Percentiles rank a stretch among this genome's conserved stretches.
phyloP scores from a whole-genome alignment of 257 asterid genomes.

The Misopates orontium region DNA sequence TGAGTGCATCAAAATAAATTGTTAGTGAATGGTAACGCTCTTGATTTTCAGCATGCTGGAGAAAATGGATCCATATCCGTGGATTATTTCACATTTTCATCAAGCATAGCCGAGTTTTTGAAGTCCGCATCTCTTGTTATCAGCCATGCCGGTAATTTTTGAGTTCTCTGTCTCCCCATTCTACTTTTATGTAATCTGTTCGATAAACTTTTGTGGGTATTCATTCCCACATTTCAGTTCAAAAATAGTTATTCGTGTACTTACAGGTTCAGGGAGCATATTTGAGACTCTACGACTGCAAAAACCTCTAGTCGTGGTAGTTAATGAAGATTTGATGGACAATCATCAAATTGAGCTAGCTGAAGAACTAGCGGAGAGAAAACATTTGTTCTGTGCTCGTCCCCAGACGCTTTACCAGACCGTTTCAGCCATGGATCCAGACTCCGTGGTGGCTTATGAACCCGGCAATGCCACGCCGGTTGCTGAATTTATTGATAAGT shows the following conservation, averaged over 20 bases:
- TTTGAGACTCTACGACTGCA: constrained; percentile 72
- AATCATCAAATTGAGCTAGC: constrained; percentile 96
- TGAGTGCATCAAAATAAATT: too few relatives aligned
- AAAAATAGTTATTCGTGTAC: too few relatives aligned
- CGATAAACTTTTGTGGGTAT: too few relatives aligned
- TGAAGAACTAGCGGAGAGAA: constrained; percentile 84
- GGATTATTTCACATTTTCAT: constrained; percentile 80
- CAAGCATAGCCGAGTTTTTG: constrained; percentile 85
- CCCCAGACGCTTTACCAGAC: constrained; percentile 72
- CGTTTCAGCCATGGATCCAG: constrained; percentile 54
- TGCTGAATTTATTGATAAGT: constrained; percentile 59
- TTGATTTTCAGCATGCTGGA: constrained; percentile 60
- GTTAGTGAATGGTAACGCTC: too few relatives aligned
- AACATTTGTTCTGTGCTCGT: constrained; percentile 79
- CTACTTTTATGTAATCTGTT: too few relatives aligned
- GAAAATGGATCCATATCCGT: constrained; percentile 58
- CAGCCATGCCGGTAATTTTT: constrained; percentile 82
- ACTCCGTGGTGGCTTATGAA: constrained; percentile 59
- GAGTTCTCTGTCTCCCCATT: neutral
- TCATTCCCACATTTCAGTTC: too few relatives aligned
- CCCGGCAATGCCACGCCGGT: constrained; percentile 91
- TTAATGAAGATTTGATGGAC: constrained; percentile 95
- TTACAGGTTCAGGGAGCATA: constrained; percentile 95
- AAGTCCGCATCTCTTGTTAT: constrained; percentile 86
- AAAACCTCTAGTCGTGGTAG: constrained; percentile 83